Base-by-base conservation (phyloP, 305 asterid genomes). In the Fraxinus paxiana region DNA sequence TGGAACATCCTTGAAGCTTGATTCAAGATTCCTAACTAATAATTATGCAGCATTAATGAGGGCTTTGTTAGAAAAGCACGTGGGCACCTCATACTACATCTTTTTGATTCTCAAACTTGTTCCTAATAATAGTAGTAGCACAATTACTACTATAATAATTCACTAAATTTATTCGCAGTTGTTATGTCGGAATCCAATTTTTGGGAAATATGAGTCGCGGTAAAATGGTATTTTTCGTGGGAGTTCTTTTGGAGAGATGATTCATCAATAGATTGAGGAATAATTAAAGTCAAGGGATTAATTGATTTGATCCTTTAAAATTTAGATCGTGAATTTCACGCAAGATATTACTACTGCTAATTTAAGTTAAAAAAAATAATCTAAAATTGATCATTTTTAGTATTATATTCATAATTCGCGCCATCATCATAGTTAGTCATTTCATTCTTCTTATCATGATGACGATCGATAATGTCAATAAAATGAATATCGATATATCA, bases 11-110 rank as follows among this genome's bases (percentile, higher is more conserved):
- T 63, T 35, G 18, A 38, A 78, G 73, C 33, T 77, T 75, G 81
- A 51, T 78, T 51, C 24, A 26, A 54, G 76, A 46, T 33, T 75
- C 71, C 48, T 77, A 69, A 46, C 79, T 78, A 78, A 81, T 84
- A 24, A 24, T 24, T 46, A 46, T 46, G 18, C n/a, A 46, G 17
- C 56, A 46, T 0, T 12, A 28, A 81, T 81, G 77, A 80, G 41
- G 30, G 20, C 48, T 77, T n/a, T 31, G 70, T 77, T 43, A 73
- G 67, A 70, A 61, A 78, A 74, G 82, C 82, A 81, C 73, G 84
- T 84, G 87, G 78, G 79, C 87, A 81, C 84, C 87, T 84, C 84
- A 84, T 22, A 38, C 56, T 46, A 46, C 56, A 13, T 46, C 18
- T 43, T 43, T 12, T 12, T 43, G 0, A 43, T 43, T 43, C 54